Base-by-base conservation (phyloP, 306 rosid genomes). In the Canavalia ensiformis region DNA sequence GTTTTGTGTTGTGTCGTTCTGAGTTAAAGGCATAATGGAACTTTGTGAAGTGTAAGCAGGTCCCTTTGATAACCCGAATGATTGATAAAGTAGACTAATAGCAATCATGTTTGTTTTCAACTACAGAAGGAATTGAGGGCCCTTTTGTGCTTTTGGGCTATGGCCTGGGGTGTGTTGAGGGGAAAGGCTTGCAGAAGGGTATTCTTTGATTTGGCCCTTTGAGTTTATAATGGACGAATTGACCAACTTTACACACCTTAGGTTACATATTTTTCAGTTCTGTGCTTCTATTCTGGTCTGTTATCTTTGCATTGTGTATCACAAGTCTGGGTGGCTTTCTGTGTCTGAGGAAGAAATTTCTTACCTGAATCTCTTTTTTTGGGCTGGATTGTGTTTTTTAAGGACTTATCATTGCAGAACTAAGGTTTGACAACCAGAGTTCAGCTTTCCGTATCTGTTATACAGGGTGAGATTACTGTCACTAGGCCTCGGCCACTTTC, bases 381-480 rank as follows among this genome's bases (percentile, higher is more conserved):
- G 34, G 8, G 8, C 9, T 74, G 18, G 52, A 31, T 42, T 58
- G 11, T 78, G 65, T 47, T 65, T 62, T 77, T 18, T 50, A 55
- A 12, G 72, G 72, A 72, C 50, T 68, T 73, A 44, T 73, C 29
- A 46, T 55, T 63, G 18, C 30, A 56, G 39, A 62, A 30, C 49
- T 52, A 8, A 37, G 68, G 52, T 72, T 73, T 55, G 57, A 72
- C 33, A 29, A 55, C 42, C n/a, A 76, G 42, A 28, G 54, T 73
- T 78, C 35, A 65, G 44, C 64, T 64, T 56, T 72, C 60, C 47
- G 71, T 2, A 76, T 63, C 83, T 35, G 52, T 68, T 76, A 13
- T 49, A 12, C 25, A 3, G 9, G 69, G 56, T 12, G 47, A 82
- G 76, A 47, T 33, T 81, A 2, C 50, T 4, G 45, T 35, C 44